Evolutionary conservation across 148 eudicot species (phyloP).

Genomic region (Arctostaphylos glauca): DNA sequence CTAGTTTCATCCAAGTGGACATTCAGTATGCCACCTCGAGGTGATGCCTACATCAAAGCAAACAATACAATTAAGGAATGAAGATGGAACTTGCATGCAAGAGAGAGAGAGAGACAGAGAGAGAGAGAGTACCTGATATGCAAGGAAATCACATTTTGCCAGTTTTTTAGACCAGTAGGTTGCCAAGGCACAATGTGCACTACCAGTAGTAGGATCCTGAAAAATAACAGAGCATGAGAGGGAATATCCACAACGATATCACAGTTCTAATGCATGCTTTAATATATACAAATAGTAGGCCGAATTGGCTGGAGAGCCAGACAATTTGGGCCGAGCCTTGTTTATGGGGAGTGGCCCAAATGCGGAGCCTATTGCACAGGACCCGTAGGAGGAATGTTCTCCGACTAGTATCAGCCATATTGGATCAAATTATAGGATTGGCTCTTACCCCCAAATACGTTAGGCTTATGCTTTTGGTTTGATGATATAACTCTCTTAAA

Average conservation of each 20-base stretch:
- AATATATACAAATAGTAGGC: too few relatives aligned
- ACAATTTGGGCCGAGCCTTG: too few relatives aligned
- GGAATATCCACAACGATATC: background rate
- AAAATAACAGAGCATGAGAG: constrained; percentile 14
- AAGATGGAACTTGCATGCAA: background rate
- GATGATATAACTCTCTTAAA: background rate
- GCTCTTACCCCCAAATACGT: background rate
- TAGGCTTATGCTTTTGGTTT: background rate
- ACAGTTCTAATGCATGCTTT: background rate
- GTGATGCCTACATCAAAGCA: constrained; percentile 55
- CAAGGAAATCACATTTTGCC: constrained; percentile 57
- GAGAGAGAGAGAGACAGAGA: constrained; percentile 3
- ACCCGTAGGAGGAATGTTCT: too few relatives aligned
- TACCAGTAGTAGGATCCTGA: constrained; percentile 82
- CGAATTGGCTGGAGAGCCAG: too few relatives aligned
- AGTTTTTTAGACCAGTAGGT: constrained; percentile 67
- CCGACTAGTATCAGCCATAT: too few relatives aligned
- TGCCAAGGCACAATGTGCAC: constrained; percentile 85
- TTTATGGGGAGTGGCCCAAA: too few relatives aligned
- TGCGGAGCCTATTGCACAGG: too few relatives aligned
- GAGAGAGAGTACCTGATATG: constrained; percentile 48
- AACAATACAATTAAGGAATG: background rate
- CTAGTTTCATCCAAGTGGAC: constrained; percentile 63
- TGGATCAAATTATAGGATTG: too few relatives aligned
- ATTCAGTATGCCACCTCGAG: constrained; percentile 60